Percentiles rank a stretch among this genome's conserved stretches.
Conservation (phyloP, 1,284 basidiomycete genomes). For the Ganoderma sp. region DNA sequence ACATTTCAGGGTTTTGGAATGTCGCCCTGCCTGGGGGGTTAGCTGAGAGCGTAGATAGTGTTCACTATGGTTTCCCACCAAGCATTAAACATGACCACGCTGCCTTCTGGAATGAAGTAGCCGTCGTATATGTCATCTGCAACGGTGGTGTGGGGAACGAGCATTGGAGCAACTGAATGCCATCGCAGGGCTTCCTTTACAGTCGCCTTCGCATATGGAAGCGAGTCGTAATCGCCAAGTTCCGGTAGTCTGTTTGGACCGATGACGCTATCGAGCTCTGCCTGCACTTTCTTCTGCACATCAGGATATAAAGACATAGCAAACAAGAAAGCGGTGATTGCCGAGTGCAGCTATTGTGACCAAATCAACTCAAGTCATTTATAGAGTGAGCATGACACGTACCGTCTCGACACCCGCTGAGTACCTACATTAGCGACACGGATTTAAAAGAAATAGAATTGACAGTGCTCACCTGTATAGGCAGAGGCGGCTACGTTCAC, state of each 20-base stretch:
- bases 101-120: conserved; percentile 1
- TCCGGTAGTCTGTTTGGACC: conserved; percentile 38
- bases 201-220: conserved; percentile 42
- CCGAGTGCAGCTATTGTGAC: background rate
- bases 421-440: background rate
- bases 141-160: conserved; percentile 12
- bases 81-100: background rate
- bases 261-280: conserved; percentile 41
- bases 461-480: background rate
- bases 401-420: background rate
- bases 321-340: conserved; percentile 30
- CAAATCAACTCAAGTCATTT: background rate
- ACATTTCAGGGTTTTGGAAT: conserved; percentile 27
- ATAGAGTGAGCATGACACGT: background rate
- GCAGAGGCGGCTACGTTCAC: background rate
- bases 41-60: conserved; percentile 3
- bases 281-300: conserved; percentile 37
- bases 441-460: background rate
- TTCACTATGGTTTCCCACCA: background rate
- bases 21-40: conserved; percentile 29
- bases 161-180: conserved; percentile 29
- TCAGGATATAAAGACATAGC: conserved; percentile 34
- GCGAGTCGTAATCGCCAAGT: conserved; percentile 37
- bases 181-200: conserved; percentile 38
- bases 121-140: background rate